phyloP scores from a whole-genome alignment of 73 alveolate species.

The Blepharisma japonicum region DNA sequence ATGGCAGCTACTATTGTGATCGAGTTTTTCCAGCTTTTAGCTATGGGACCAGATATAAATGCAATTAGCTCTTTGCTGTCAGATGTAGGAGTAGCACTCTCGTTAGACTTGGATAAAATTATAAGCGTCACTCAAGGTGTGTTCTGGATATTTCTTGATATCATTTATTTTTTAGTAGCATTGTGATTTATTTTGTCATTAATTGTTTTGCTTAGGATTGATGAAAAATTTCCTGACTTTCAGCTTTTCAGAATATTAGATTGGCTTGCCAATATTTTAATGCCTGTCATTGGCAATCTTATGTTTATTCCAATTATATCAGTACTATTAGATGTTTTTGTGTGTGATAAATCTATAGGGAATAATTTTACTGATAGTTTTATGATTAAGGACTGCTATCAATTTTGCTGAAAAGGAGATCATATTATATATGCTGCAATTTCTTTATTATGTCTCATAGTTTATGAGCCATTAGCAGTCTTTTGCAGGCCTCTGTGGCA shows the following conservation, averaged over 20 bases:
- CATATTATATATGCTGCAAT: neutral
- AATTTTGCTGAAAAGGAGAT: constrained; percentile 18
- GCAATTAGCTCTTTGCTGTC: too few species aligned
- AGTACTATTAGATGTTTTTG: constrained; percentile 23
- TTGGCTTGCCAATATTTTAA: neutral
- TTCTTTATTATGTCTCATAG: neutral
- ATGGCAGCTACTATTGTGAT: constrained; percentile 14
- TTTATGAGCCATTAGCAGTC: constrained; percentile 24
- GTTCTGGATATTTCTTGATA: too few species aligned
- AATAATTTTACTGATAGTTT: neutral
- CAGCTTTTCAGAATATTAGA: neutral
- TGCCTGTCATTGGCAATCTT: neutral
- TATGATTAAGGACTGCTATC: constrained; percentile 5
- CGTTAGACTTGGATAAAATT: too few species aligned
- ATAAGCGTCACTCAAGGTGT: too few species aligned
- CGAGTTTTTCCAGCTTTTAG: constrained; percentile 33
- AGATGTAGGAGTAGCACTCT: too few species aligned
- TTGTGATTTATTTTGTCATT: too few species aligned
- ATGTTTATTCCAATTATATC: constrained; percentile 12
- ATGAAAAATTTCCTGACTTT: neutral
- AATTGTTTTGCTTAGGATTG: neutral
- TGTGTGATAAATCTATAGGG: constrained; percentile 14
- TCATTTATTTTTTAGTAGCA: too few species aligned
- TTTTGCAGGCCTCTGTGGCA: constrained; percentile 28
- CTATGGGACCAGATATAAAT: constrained; percentile 3